These are phyloP conservation scores for Bjerkandera adusta DNA, from an alignment of 1,284 basidiomycete species.

Conservation along the genomic window DNA sequence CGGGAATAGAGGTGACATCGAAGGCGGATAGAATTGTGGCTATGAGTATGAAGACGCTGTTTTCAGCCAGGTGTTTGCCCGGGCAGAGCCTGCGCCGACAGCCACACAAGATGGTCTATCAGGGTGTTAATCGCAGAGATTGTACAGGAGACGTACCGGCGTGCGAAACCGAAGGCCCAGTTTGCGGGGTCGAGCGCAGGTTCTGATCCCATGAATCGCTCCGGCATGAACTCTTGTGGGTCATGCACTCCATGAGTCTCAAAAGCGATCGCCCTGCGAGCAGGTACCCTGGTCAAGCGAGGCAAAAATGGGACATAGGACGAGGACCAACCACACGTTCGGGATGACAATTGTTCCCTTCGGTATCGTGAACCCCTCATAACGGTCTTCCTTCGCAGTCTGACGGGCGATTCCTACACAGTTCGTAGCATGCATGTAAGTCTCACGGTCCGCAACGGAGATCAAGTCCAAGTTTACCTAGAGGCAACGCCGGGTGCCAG, in stretches of 20 bases:
- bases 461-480: slow-evolving; percentile 1
- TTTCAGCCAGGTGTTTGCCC: slow-evolving; percentile 24
- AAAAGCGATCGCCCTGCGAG: slow-evolving; percentile 3
- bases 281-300: background rate
- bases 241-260: background rate
- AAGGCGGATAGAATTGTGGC: slow-evolving; percentile 23
- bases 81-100: slow-evolving; percentile 22
- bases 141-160: background rate
- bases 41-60: slow-evolving; percentile 24
- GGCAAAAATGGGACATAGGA: background rate
- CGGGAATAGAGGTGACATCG: slow-evolving; percentile 17
- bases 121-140: background rate
- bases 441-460: no score
- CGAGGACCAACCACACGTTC: slow-evolving; percentile 20
- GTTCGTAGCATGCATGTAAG: slow-evolving; percentile 1
- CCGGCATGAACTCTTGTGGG: slow-evolving; percentile 1
- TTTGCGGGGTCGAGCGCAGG: background rate
- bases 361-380: slow-evolving; percentile 19
- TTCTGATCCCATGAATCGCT: slow-evolving; percentile 4
- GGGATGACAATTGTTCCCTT: slow-evolving; percentile 20
- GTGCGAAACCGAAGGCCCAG: slow-evolving; percentile 2
- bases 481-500: slow-evolving; percentile 8
- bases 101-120: no score
- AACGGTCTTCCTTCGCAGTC: slow-evolving; percentile 17
- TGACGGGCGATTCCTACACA: slow-evolving; percentile 17